Percentiles rank a stretch among this genome's conserved stretches.
Evolutionary conservation across 148 eudicot genomes (phyloP).

Genomic region (Vaccinium darrowii): DNA sequence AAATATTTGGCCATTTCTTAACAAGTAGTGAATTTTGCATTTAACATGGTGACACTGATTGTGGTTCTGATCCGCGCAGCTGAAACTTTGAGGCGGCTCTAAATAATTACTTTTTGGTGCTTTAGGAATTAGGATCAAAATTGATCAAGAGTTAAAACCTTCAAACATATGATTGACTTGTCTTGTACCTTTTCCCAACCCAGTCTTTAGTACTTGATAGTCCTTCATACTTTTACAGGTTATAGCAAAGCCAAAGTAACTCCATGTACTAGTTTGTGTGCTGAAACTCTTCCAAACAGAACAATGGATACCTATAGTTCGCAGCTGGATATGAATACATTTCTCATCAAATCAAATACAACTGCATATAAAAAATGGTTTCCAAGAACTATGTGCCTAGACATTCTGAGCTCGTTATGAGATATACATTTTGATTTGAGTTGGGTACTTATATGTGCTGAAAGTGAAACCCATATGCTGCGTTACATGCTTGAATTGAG

Average conservation of each 20-base stretch:
- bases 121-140: background rate
- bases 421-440: no score
- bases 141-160: background rate
- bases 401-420: no score
- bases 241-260: background rate
- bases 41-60: constrained; percentile 6
- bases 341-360: no score
- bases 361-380: no score
- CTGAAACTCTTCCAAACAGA: no score
- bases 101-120: background rate
- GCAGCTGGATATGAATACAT: no score
- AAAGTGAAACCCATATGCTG: no score
- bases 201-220: background rate
- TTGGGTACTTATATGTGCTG: no score
- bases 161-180: background rate
- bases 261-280: background rate
- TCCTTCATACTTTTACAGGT: background rate
- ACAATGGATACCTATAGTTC: no score
- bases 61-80: background rate
- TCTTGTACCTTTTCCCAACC: background rate
- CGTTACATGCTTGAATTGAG: no score
- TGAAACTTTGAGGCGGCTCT: background rate
- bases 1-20: background rate
- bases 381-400: no score
- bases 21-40: background rate